Base-by-base conservation (phyloP, 371 early-diverging fungal genomes). In the Saksenaea vasiformis region DNA sequence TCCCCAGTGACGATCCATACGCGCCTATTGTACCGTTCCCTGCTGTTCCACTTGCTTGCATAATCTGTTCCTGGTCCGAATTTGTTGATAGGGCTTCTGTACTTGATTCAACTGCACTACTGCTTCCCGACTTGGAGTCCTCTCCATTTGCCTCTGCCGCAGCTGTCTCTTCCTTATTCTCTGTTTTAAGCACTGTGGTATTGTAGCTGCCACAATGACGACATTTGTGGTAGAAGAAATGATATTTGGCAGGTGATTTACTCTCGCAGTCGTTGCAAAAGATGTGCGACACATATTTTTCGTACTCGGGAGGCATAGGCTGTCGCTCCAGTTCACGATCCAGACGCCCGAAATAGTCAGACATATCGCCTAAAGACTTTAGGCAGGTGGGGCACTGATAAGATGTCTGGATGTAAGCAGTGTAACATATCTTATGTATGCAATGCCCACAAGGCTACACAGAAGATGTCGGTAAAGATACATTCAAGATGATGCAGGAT, bases 331-430 rank as follows among this genome's bases (percentile, higher is more conserved):
- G 69, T 69, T 93, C 87, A 1, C 79, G 76, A 66, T 98, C 98
- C 26, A 98, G 89, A 31, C 91, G 89, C 28, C 80, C 73, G 73
- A 95, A 97, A 70, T 94, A 91, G 8, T 76, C 80, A 3, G 84
- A 78, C 89, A 94, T 95, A 69, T 98, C 90, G 41, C 91, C 93
- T 5, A 97, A 76, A 9, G 97, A 93, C 69, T 97, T 96, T 62
- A 90, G 87, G 71, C 99, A 99, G 1, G 96, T 92, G 0, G 99
- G 99, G 69, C 99, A 99, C 64, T 96, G 95, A 70, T 96, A 97
- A 1, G 93, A 92, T 2, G 90, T 90, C 68, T 90, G 87, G 51
- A 94, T 85, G 69, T 95, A 92, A 43, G 90, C 89, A 17, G 87
- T 78, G 67, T 93, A 89, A 64, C 99, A 95, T 62, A 86, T 81